Evolutionary conservation across 129 eudicot species (phyloP).

Genomic region (Glebionis coronaria): DNA sequence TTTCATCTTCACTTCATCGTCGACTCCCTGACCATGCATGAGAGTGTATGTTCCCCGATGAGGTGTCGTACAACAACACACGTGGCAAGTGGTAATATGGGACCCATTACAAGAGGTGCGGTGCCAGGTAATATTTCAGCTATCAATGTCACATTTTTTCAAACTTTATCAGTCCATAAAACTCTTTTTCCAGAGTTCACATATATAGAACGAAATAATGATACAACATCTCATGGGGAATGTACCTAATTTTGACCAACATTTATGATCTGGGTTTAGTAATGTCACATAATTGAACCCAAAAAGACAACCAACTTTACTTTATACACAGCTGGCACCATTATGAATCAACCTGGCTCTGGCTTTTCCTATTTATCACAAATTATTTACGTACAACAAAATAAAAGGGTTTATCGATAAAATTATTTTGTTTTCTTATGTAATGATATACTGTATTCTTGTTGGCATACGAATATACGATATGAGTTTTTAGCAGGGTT

Average conservation of each 20-base stretch:
- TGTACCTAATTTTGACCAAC: background rate
- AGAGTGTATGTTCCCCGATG: background rate
- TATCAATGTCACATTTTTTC: background rate
- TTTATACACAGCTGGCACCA: conserved; percentile 28
- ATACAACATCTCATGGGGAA: background rate
- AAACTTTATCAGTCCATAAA: background rate
- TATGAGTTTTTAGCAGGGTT: no score
- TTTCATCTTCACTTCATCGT: no score
- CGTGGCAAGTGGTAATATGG: conserved; percentile 24
- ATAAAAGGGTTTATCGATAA: no score
- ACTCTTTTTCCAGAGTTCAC: no score
- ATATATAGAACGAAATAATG: no score
- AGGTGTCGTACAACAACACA: conserved; percentile 20
- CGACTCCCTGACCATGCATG: background rate
- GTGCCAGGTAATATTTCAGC: conserved; percentile 15
- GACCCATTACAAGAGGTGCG: conserved; percentile 19
- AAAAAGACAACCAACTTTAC: conserved; percentile 16
- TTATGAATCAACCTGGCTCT: conserved; percentile 17
- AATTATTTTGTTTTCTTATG: no score
- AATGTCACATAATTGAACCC: background rate
- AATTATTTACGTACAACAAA: background rate
- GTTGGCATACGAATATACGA: no score
- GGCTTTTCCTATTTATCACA: background rate
- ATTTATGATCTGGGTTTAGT: background rate
- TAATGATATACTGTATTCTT: no score